phyloP scores from a whole-genome alignment of 345 rosid species.

The Hibiscus mutabilis region DNA sequence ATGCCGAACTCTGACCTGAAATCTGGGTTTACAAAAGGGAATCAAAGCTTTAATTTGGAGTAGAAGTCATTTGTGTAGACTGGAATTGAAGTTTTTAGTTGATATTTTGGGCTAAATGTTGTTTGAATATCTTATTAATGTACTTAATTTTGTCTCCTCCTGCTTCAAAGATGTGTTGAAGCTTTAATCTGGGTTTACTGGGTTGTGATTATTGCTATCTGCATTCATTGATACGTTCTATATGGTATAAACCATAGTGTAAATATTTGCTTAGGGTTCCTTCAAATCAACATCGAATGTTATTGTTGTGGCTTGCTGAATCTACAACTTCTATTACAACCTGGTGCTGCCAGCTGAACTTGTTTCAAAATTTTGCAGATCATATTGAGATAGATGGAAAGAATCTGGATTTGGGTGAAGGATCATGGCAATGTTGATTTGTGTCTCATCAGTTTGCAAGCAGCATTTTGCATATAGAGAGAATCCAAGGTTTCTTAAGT shows the following conservation, averaged over 20 bases:
- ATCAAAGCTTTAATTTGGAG: neutral
- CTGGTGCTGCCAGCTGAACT: neutral
- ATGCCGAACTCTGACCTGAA: neutral
- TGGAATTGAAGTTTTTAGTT: slow-evolving; percentile 13
- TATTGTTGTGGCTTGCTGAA: neutral
- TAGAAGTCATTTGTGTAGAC: too few relatives aligned
- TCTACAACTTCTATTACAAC: neutral
- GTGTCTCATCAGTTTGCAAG: neutral
- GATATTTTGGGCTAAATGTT: neutral
- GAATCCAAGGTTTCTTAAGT: neutral
- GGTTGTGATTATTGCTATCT: neutral
- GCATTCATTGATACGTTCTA: neutral
- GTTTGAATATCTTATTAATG: neutral
- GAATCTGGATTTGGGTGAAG: neutral
- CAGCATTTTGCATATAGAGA: neutral
- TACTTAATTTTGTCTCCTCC: neutral
- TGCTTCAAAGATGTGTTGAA: neutral
- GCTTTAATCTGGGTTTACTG: neutral
- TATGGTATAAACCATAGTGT: too few relatives aligned
- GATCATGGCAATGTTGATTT: slow-evolving; percentile 10
- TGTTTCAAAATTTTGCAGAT: slow-evolving; percentile 18
- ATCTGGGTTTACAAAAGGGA: neutral
- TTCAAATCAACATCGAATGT: too few relatives aligned
- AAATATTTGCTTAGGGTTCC: too few relatives aligned
- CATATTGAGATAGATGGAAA: neutral